Base-by-base conservation (phyloP, 2,329 filamentous ascomycete genomes). In the Falciphora oryzae region DNA sequence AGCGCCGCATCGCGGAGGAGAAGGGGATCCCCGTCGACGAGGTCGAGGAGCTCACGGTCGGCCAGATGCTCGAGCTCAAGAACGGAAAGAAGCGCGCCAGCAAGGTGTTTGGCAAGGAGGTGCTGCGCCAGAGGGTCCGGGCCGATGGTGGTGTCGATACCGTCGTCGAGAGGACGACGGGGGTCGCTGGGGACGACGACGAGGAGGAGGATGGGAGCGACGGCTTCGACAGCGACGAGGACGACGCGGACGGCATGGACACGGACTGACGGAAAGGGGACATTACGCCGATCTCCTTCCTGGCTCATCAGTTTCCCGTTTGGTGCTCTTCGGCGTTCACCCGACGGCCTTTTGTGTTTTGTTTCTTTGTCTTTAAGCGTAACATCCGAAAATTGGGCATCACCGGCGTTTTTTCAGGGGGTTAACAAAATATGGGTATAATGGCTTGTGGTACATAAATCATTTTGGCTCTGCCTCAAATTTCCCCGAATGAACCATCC, bases 1-100 rank as follows among this genome's bases (percentile, higher is more conserved):
- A 82, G 73, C 91, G 92, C 70, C 85, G 85, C 73, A 80, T 91
- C 70, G 85, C 82, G 76, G 86, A 89, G 79, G 66, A 53, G 78
- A 65, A 64, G 57, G 70, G 68, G 44, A 64, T 71, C 61, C 67
- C 69, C 18, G 71, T 70, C 35, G 73, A 77, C 68, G 76, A 77
- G 70, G 73, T 75, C 67, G 70, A 73, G 66, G 68, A 67, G 25
- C 63, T 72, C 62, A 70, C 73, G 44, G 70, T 76, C 66, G 73
- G 73, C 68, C 69, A 72, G 67, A 67, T 70, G 62, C 66, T 73
- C 64, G 73, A 74, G 66, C 68, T 71, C 44, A 69, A 67, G 66
- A 67, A 65, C 11, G 57, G 56, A 69, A 72, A 69, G 68, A 71
- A 67, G 57, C 63, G 63, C 53, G 63, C 65, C 68, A 29, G 63